These are phyloP conservation scores for Phytophthora sp. DNA, from an alignment of 352 stramenopile genomes.

Conservation along the genomic window DNA sequence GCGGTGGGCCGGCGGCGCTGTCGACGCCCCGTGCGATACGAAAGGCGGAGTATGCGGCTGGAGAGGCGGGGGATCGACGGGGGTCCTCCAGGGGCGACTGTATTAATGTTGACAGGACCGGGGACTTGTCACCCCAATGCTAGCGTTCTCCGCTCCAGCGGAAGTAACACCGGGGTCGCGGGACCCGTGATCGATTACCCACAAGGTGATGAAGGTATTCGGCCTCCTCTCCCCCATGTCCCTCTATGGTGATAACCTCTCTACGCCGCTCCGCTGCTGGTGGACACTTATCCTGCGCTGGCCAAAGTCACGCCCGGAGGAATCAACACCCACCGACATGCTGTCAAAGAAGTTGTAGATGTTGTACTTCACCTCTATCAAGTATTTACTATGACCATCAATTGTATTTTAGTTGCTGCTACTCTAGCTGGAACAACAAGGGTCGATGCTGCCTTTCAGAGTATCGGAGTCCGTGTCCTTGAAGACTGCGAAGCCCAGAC, in stretches of 20 bases:
- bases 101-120: constrained; percentile 4
- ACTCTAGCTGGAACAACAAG: constrained; percentile 76
- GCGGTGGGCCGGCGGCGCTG: constrained; percentile 17
- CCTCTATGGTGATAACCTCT: background rate
- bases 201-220: constrained; percentile 82
- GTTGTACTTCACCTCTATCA: no score
- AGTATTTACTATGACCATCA: no score
- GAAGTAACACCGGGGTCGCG: constrained; percentile 71
- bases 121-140: constrained; percentile 37
- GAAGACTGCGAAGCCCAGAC: constrained; percentile 68
- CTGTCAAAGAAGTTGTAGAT: no score
- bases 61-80: constrained; percentile 27
- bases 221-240: constrained; percentile 28
- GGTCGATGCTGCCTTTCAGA: constrained; percentile 68
- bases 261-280: constrained; percentile 30
- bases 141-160: constrained; percentile 50
- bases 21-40: constrained; percentile 38
- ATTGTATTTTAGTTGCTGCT: no score
- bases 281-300: constrained; percentile 64
- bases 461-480: constrained; percentile 67
- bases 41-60: constrained; percentile 28
- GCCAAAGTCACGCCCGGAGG: constrained; percentile 36
- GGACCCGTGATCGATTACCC: constrained; percentile 79
- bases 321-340: constrained; percentile 46
- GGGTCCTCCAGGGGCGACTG: constrained; percentile 13